Base-by-base conservation (phyloP, 1,139 yeast species). In the Sugiyamaella paludigena region DNA sequence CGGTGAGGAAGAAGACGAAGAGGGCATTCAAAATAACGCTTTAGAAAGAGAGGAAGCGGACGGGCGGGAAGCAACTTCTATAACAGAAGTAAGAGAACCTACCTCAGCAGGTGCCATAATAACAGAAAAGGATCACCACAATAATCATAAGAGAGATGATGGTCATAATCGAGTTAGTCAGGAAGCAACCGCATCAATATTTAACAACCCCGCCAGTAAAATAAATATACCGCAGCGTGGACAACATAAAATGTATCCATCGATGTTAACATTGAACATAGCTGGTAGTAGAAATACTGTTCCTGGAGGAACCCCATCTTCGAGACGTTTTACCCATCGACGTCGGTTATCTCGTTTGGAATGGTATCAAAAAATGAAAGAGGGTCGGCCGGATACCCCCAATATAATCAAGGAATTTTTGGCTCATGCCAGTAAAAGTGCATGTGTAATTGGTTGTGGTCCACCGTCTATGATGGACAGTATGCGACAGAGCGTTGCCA, bases 401-500 rank as follows among this genome's bases (percentile, higher is more conserved):
- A 47, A 50, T 9, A 49, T 56, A 1, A 51, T 67, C 19, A 49
- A 53, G 13, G 61, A 59, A 29, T 56, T 58, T 37, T 58, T 67
- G 40, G 36, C 48, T 13, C 45, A 47, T 12, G 51, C 68, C 6
- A 50, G 56, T 16, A 70, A 71, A 15, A 60, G 67, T 36, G 60
- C 66, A 2, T 62, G 66, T 28, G 70, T 69, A 1, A 56, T 69
- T 8, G 70, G 69, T 4, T 69, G 73, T 43, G 73, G 73, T 1
- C 73, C 73, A 2, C 66, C 69, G 1, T 51, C 61, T 4, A 64
- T 69, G 71, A 67, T 68, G 65, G 73, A 69, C 48, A 51, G 59
- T 2, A 46, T 67, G 13, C 55, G 70, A 29, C 52, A 57, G 50
- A 53, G 62, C 5, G 65, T 65, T 12, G 58, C 60, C 27, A 48